A percentile compares a stretch with the other conserved stretches of the same genome.
Conservation (phyloP, 352 stramenopile genomes). For the Phytophthora agathidicida region DNA sequence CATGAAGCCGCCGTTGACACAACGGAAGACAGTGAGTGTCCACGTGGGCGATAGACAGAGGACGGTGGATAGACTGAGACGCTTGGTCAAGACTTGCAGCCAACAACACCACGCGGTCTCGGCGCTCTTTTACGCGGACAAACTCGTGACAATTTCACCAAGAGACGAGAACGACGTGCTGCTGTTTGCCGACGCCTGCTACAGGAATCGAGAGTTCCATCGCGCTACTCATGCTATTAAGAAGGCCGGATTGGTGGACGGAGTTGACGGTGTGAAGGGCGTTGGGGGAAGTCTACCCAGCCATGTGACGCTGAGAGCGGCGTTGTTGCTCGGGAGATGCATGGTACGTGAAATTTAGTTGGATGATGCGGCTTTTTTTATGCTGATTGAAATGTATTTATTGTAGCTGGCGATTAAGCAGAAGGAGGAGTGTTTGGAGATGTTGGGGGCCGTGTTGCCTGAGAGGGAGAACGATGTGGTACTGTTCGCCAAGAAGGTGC, state of each 20-base stretch:
- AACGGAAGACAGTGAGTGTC: neutral
- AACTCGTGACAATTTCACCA: slow-evolving; percentile 69
- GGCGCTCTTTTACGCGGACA: slow-evolving; percentile 84
- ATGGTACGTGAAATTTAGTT: slow-evolving; percentile 49
- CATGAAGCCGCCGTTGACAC: slow-evolving; percentile 1
- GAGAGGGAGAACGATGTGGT: slow-evolving; percentile 66
- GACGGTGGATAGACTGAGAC: slow-evolving; percentile 40
- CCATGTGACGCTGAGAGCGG: slow-evolving; percentile 49
- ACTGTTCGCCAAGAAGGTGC: slow-evolving; percentile 48
- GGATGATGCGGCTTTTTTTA: neutral
- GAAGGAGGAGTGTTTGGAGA: slow-evolving; percentile 82
- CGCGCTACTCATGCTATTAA: slow-evolving; percentile 81
- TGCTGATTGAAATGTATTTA: slow-evolving; percentile 2
- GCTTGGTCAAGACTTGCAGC: slow-evolving; percentile 51
- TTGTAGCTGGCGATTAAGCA: slow-evolving; percentile 76
- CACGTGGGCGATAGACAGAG: slow-evolving; percentile 2
- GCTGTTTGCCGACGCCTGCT: slow-evolving; percentile 82
- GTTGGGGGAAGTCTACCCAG: slow-evolving; percentile 6
- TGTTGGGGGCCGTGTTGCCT: slow-evolving; percentile 65
- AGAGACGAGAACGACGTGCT: slow-evolving; percentile 57
- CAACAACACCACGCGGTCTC: slow-evolving; percentile 56
- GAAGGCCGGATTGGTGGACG: slow-evolving; percentile 47
- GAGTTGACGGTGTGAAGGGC: slow-evolving; percentile 9
- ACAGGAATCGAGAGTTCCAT: slow-evolving; percentile 69
- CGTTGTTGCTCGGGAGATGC: slow-evolving; percentile 67